These are phyloP conservation scores for Neurospora sublineolata DNA, from an alignment of 495 filamentous ascomycete species.

Conservation along the genomic window DNA sequence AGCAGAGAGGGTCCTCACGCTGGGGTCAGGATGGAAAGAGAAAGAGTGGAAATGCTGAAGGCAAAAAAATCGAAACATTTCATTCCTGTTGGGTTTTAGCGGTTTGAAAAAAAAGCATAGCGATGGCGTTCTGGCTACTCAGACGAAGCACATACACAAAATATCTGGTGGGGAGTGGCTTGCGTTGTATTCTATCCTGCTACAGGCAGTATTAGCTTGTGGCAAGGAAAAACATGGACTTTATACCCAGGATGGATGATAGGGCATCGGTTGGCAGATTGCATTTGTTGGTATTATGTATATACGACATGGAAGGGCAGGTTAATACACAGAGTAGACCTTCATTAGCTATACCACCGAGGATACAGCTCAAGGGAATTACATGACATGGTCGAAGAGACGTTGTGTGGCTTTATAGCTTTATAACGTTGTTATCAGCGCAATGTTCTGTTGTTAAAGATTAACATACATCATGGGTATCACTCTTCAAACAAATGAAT, in stretches of 20 bases:
- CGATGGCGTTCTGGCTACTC: slow-evolving; percentile 16
- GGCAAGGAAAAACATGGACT: not conserved
- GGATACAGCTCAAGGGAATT: not conserved
- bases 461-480: not conserved
- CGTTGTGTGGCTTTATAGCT: not conserved
- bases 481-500: not conserved
- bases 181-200: not conserved
- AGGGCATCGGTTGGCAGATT: not conserved
- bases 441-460: not conserved
- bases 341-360: not conserved
- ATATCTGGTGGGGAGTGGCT: not conserved
- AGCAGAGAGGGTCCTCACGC: not conserved
- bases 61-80: not conserved
- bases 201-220: not conserved
- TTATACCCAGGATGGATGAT: not conserved
- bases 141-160: not conserved
- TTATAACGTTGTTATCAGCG: not conserved
- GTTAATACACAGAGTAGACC: not conserved
- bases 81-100: not conserved
- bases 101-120: slow-evolving; percentile 12
- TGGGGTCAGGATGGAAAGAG: not conserved
- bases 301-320: not conserved
- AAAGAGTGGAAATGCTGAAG: not conserved
- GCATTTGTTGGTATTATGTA: not conserved
- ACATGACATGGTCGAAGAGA: not conserved